Evolutionary conservation across 73 alveolate genomes (phyloP).

Genomic region (Stentor roeselii): DNA sequence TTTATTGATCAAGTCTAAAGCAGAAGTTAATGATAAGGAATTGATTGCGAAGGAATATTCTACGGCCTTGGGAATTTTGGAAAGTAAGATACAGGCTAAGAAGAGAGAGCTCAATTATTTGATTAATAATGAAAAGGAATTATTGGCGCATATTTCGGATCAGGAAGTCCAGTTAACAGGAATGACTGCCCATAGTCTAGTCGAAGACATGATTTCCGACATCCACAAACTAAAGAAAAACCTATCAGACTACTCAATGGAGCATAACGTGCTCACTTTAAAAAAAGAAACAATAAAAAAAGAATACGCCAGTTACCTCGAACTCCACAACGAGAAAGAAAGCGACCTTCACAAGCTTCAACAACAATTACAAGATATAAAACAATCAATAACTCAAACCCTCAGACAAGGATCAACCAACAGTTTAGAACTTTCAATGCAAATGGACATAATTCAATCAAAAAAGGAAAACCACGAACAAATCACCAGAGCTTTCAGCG

Average conservation of each 20-base stretch:
- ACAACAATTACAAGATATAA: neutral
- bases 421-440: neutral
- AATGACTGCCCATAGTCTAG: neutral
- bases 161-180: neutral
- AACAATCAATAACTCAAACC: neutral
- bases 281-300: neutral
- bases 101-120: neutral
- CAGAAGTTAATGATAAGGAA: neutral
- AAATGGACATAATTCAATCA: neutral
- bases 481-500: neutral
- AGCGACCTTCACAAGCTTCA: neutral
- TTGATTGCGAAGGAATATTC: neutral
- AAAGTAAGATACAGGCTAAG: neutral
- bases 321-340: neutral
- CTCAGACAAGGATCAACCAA: neutral
- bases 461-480: neutral
- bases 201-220: neutral
- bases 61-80: neutral
- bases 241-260: neutral
- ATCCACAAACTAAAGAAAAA: neutral
- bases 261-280: neutral
- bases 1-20: neutral
- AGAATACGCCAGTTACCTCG: neutral
- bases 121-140: neutral
- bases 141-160: conserved; percentile 1